Conservation (phyloP, 208 protist genomes). For the Leishmania lainsoni region DNA sequence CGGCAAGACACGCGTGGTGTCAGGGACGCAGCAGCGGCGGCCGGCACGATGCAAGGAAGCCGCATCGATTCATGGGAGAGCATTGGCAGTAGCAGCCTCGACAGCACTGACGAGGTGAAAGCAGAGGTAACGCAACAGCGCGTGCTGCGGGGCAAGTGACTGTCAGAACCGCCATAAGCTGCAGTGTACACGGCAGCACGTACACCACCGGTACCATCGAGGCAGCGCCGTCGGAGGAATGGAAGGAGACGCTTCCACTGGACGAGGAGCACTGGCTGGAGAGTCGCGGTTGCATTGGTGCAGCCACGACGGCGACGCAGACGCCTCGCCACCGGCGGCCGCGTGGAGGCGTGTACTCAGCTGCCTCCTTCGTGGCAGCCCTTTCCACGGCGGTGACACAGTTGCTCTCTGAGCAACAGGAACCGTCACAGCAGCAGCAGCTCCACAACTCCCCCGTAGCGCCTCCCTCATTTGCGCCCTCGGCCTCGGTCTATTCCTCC, state of each 20-base stretch:
- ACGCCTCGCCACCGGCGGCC: not conserved
- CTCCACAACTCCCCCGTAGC: not conserved
- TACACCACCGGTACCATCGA: not conserved
- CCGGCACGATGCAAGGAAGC: not conserved
- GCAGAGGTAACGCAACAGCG: not conserved
- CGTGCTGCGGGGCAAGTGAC: not conserved
- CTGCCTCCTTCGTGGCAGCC: slow-evolving; percentile 22
- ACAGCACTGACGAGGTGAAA: not conserved
- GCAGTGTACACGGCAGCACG: not conserved
- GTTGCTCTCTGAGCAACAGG: slow-evolving; percentile 1
- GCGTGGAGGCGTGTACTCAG: slow-evolving; percentile 18
- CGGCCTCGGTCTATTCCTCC: not conserved
- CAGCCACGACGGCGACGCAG: not conserved
- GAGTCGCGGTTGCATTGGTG: not conserved
- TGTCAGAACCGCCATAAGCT: not conserved
- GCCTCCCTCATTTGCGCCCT: not conserved
- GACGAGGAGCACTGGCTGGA: not conserved
- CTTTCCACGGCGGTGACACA: slow-evolving; percentile 10
- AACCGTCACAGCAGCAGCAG: not conserved
- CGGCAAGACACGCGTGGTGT: not conserved
- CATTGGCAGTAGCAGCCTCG: not conserved
- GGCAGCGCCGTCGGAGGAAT: not conserved
- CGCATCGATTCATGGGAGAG: slow-evolving; percentile 23
- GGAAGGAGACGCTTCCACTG: not conserved
- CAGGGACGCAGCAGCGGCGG: not conserved